Evolutionary conservation across 1,139 yeast genomes (phyloP).

Genomic region (Scheffersomyces quercinus): DNA sequence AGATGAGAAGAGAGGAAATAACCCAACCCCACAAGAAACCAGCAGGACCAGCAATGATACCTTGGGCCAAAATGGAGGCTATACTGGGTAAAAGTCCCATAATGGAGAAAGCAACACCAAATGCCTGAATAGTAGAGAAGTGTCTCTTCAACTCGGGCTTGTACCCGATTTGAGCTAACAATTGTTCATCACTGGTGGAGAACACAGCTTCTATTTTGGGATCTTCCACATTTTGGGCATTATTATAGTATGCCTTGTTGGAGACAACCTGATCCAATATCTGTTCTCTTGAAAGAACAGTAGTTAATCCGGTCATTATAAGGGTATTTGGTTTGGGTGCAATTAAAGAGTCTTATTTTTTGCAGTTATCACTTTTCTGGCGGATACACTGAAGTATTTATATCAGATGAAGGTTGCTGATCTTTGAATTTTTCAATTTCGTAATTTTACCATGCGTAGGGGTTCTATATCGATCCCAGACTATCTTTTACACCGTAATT

Average conservation of each 20-base stretch:
- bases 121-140: conserved; percentile 47
- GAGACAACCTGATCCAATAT: conserved; percentile 25
- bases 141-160: conserved; percentile 49
- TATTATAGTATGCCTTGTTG: conserved; percentile 23
- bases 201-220: conserved; percentile 18
- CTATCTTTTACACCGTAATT: too few species aligned
- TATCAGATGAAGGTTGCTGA: too few species aligned
- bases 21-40: conserved; percentile 75
- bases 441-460: too few species aligned
- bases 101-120: conserved; percentile 53
- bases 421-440: too few species aligned
- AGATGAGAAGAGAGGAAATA: conserved; percentile 53
- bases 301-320: conserved; percentile 1
- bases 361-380: too few species aligned
- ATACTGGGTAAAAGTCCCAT: conserved; percentile 54
- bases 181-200: conserved; percentile 11
- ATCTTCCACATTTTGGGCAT: conserved; percentile 32
- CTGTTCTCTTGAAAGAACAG: conserved; percentile 25
- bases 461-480: too few species aligned
- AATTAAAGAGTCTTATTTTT: too few species aligned
- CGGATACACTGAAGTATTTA: too few species aligned
- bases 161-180: conserved; percentile 32
- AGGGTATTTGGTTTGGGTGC: too few species aligned
- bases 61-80: conserved; percentile 28
- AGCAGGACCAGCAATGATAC: conserved; percentile 48